Evolutionary conservation across 2,329 filamentous ascomycete species (phyloP), one percentile per base, ranked within the genome.

Genomic region (Penicillium paneum): DNA sequence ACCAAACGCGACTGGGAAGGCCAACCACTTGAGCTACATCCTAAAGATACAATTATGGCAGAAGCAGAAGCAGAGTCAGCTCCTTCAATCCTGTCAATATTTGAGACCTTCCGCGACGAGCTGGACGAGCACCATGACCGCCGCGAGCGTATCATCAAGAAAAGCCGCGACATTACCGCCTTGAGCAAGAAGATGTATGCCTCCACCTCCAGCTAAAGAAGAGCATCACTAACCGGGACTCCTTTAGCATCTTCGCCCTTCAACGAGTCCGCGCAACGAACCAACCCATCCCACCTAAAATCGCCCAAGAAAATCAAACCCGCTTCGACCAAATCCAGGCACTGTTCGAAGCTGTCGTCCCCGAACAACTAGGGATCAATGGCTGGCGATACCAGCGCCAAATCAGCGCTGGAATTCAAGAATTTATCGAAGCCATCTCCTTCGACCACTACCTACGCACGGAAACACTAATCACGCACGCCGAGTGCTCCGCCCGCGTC

Each of bases 81-180:
- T 4, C 79, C 78, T 53, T 75, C 77, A 2, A 79, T 80, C 57
- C 71, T 81, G 57, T 71, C 86, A 61, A 91, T 97, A 82, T 99
- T 99, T 71, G 88, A 90, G 72, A 77, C 73, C 8, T 96, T 97
- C 71, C 87, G 92, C 48, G 81, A 88, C 66, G 92, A 97, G 74
- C 80, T 99, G 28, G 94, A 99, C 68, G 85, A 94, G 74, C 93
- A 97, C 71, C 90, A 99, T 73, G 94, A 97, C 74, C 87, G 94
- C 15, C 83, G 91, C 53, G 92, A 97, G 76, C 84, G 88, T 49
- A 85, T 96, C 63, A 89, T 95, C 68, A 99, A 97, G 78, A 88
- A 87, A 2, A 95, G 90, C 8, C 81, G 93, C 58, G 94, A 99
- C 72, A 89, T 99, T 55, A 99, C 94, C 7, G 91, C 91, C 0